Percentiles rank a stretch among this genome's conserved stretches.
Evolutionary conservation across 306 rosid species (phyloP).

Genomic region (Rubus parviflorus): DNA sequence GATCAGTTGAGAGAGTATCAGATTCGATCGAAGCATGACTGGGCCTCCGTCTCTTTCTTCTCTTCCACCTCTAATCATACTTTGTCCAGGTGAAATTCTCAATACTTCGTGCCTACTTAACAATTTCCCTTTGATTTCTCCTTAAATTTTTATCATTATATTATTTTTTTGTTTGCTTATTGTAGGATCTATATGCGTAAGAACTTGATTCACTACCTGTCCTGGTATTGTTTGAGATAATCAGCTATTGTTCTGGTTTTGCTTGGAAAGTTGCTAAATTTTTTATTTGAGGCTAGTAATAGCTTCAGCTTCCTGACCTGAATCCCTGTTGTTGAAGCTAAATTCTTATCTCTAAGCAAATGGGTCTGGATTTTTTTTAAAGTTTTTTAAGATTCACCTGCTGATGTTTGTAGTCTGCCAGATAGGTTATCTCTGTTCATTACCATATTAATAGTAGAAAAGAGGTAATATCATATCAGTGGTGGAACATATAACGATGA

Average conservation of each 20-base stretch:
- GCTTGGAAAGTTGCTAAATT: neutral
- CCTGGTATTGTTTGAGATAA: neutral
- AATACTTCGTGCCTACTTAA: neutral
- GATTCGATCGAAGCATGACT: conserved; percentile 98
- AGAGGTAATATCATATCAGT: neutral
- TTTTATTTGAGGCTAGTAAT: neutral
- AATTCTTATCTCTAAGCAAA: neutral
- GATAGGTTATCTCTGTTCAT: neutral
- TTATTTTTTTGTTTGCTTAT: neutral
- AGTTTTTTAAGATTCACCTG: neutral
- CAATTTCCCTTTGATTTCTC: neutral
- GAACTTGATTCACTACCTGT: neutral
- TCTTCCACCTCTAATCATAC: conserved; percentile 76
- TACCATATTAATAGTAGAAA: too few relatives aligned
- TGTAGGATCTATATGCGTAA: conserved; percentile 7
- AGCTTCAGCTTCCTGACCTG: neutral
- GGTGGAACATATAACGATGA: neutral
- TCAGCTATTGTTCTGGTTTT: conserved; percentile 1
- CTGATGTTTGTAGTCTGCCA: neutral
- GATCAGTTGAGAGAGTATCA: conserved; percentile 97
- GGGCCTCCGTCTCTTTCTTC: conserved; percentile 99
- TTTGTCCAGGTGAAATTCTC: conserved; percentile 60
- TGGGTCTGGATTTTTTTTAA: neutral
- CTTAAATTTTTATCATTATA: neutral
- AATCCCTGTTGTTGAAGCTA: neutral